Evolutionary conservation across 805 yeast genomes (phyloP), one percentile per base, ranked within the genome.

Genomic region (Zygosaccharomyces rouxii): DNA sequence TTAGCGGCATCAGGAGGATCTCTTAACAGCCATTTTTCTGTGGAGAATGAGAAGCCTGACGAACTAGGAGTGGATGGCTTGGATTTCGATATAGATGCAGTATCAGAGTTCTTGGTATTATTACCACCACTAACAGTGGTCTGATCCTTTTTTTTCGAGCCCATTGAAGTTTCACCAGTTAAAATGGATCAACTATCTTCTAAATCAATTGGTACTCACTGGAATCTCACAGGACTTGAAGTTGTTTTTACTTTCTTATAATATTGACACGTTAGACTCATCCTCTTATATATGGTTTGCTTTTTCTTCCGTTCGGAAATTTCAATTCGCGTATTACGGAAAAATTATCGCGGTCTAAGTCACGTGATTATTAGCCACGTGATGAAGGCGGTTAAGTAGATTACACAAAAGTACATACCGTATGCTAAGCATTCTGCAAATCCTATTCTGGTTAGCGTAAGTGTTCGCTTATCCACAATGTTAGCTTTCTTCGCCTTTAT

Each of bases 1-100:
- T 63, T 57, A 39, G 66, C 54, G 3, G 62, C 46, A 39, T 62
- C 67, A 18, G 68, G 69, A 11, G 52, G 46, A 18, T 54, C 54
- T 45, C 53, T 56, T 38, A 56, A 41, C 21, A 67, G 50, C 66
- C 69, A 66, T 29, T 56, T 57, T 30, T 59, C 56, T 16, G 60
- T 63, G 3, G n/a, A 10, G 61, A 9, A 49, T 52, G 40, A 19
- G 50, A 52, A 38, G 7, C 35, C 28, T 25, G 43, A 9, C 5
- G 37, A 19, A 31, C 18, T 23, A 16, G 19, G 13, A 7, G 22
- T 33, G 19, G 37, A 18, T 33, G 21, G 5, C 23, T 44, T 35
- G 13, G 29, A 7, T 19, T 44, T 44, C 22, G 23, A 10, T 19
- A 18, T 35, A 10, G 14, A 25, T 10, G 31, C 39, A 9, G 35